A percentile compares a stretch with the other conserved stretches of the same genome.
These are phyloP conservation scores for Penicillium paxilli DNA, from an alignment of 495 filamentous ascomycete genomes.

Conservation along the genomic window DNA sequence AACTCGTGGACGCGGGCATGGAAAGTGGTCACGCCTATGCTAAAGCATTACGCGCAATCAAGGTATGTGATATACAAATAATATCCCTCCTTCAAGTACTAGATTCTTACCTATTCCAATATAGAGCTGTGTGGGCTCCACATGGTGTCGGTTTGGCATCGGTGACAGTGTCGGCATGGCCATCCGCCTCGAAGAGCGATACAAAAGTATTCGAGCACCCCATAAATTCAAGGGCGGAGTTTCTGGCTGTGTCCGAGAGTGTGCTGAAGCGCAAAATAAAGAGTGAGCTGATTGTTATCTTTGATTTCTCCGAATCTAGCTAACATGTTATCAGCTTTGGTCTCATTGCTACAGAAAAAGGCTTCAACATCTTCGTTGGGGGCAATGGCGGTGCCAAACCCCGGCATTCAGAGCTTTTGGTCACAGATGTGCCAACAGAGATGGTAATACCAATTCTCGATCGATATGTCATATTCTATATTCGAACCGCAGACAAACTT, in stretches of 20 bases:
- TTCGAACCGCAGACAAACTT: conserved; percentile 92
- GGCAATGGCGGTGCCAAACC: conserved; percentile 94
- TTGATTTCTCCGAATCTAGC: neutral
- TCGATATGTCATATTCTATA: conserved; percentile 94
- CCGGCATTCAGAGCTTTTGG: conserved; percentile 80
- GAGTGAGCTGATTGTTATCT: conserved; percentile 56
- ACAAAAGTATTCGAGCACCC: conserved; percentile 87
- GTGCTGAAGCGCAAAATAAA: conserved; percentile 94
- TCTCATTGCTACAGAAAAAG: conserved; percentile 91
- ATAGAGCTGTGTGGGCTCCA: conserved; percentile 85
- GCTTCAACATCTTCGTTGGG: conserved; percentile 92
- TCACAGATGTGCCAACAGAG: conserved; percentile 85
- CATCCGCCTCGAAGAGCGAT: conserved; percentile 86
- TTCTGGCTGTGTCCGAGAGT: conserved; percentile 89
- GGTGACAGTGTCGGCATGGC: conserved; percentile 98
- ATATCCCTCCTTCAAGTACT: no score
- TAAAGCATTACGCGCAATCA: conserved; percentile 88
- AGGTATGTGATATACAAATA: conserved; percentile 46
- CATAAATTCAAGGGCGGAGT: conserved; percentile 97
- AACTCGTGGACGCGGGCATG: conserved; percentile 86
- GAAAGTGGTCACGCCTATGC: conserved; percentile 95
- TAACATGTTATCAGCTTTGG: conserved; percentile 64
- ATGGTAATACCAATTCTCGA: conserved; percentile 87
- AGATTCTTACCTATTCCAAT: neutral
- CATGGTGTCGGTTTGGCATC: conserved; percentile 92